Evolutionary conservation across 2,329 filamentous ascomycete species (phyloP).

Genomic region (Xylaria hypoxylon): DNA sequence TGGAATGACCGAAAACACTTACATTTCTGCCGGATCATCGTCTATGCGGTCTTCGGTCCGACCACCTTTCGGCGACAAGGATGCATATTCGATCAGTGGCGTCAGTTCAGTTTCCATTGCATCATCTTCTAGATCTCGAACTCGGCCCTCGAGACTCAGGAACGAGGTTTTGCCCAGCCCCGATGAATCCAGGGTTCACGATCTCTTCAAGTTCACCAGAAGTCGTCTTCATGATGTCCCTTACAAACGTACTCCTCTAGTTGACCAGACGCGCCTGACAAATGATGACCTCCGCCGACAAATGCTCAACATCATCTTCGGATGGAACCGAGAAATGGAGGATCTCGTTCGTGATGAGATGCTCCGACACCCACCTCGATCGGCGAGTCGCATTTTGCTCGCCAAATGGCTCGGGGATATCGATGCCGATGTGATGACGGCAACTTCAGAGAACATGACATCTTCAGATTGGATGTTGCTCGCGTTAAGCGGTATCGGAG

Average conservation of each 20-base stretch:
- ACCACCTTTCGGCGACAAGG: conserved; percentile 54
- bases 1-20: conserved; percentile 71
- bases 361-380: conserved; percentile 76
- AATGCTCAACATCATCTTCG: conserved; percentile 95
- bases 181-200: conserved; percentile 76
- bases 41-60: conserved; percentile 60
- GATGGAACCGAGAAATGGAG: conserved; percentile 88
- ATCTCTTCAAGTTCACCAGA: conserved; percentile 88
- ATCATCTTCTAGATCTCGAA: conserved; percentile 59
- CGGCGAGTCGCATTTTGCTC: conserved; percentile 82
- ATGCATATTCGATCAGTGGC: conserved; percentile 68
- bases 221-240: conserved; percentile 84
- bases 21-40: conserved; percentile 75
- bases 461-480: conserved; percentile 97
- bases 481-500: conserved; percentile 88
- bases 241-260: conserved; percentile 75
- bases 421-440: conserved; percentile 81
- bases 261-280: conserved; percentile 70
- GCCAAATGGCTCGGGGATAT: conserved; percentile 93
- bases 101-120: conserved; percentile 62
- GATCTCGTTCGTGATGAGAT: conserved; percentile 88
- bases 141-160: conserved; percentile 75
- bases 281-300: conserved; percentile 86
- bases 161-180: conserved; percentile 85
- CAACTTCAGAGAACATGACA: conserved; percentile 86